These are phyloP conservation scores for Yarrowia galli DNA, from an alignment of 1,139 yeast species.

Conservation along the genomic window DNA sequence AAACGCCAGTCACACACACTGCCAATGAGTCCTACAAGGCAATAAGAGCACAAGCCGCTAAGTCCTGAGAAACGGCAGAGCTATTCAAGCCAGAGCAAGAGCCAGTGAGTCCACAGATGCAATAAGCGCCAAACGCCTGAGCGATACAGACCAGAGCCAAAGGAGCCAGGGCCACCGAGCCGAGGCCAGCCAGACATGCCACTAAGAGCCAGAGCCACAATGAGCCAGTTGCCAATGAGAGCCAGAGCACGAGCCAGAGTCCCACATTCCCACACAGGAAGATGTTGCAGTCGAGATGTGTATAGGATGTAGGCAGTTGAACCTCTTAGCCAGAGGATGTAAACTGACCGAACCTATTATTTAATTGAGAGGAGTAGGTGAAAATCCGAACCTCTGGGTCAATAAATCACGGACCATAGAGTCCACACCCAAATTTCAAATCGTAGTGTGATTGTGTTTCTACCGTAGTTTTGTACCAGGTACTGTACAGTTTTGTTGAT, in stretches of 20 bases:
- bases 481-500: background rate
- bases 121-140: constrained; percentile 30
- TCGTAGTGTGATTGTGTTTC: constrained; percentile 9
- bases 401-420: constrained; percentile 12
- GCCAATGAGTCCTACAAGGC: constrained; percentile 7
- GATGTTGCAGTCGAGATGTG: constrained; percentile 36
- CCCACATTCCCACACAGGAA: constrained; percentile 8
- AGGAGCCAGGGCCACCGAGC: constrained; percentile 23
- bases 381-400: constrained; percentile 31
- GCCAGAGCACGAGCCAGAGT: constrained; percentile 35
- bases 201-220: constrained; percentile 13
- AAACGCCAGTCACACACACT: constrained; percentile 11
- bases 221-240: constrained; percentile 15
- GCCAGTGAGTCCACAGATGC: constrained; percentile 29
- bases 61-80: constrained; percentile 12
- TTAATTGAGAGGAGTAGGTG: constrained; percentile 33
- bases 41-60: constrained; percentile 1
- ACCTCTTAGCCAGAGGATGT: constrained; percentile 33
- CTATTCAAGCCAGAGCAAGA: constrained; percentile 11
- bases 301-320: constrained; percentile 33
- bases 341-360: constrained; percentile 31
- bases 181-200: constrained; percentile 21
- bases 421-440: constrained; percentile 26
- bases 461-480: background rate
- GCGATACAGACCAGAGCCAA: constrained; percentile 21